A percentile compares a stretch with the other conserved stretches of the same genome.
Conservation (phyloP, 75 land plant genomes). For the Adiantum capillusveneris region DNA sequence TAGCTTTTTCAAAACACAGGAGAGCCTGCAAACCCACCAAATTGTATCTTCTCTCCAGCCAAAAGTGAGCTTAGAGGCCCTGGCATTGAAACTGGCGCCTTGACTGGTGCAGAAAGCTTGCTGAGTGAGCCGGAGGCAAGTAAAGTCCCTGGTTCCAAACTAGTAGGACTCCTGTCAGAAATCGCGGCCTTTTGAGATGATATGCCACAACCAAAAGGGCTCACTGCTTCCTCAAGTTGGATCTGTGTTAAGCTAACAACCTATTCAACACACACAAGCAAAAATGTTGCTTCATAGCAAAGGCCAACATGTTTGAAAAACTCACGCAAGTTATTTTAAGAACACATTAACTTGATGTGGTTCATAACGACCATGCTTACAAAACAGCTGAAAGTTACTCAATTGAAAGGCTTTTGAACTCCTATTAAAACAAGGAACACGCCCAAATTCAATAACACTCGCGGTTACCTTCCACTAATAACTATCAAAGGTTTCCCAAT, state of each 20-base stretch:
- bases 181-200: slow-evolving; percentile 29
- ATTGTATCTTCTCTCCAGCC: slow-evolving; percentile 93
- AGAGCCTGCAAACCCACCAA: slow-evolving; percentile 45
- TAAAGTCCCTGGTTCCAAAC: slow-evolving; percentile 30
- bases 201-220: slow-evolving; percentile 55
- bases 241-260: slow-evolving; percentile 79
- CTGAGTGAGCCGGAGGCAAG: slow-evolving; percentile 25
- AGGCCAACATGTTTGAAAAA: too few relatives aligned
- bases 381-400: too few relatives aligned
- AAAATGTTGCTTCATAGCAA: too few relatives aligned
- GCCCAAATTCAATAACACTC: too few relatives aligned
- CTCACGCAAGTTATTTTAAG: too few relatives aligned
- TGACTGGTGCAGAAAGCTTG: slow-evolving; percentile 31
- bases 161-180: slow-evolving; percentile 31
- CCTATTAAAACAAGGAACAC: too few relatives aligned
- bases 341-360: too few relatives aligned
- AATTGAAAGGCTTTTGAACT: too few relatives aligned
- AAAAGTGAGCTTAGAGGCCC: slow-evolving; percentile 77
- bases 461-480: too few relatives aligned
- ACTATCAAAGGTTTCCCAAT: too few relatives aligned
- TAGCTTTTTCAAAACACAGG: slow-evolving; percentile 2
- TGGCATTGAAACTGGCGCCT: slow-evolving; percentile 40
- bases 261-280: slow-evolving; percentile 20
- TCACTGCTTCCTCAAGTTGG: slow-evolving; percentile 95
- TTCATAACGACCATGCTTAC: too few relatives aligned